Percentiles rank a stretch among this genome's conserved stretches.
These are phyloP conservation scores for Thalassiosira exigua DNA, from an alignment of 352 stramenopile species.

Conservation along the genomic window DNA sequence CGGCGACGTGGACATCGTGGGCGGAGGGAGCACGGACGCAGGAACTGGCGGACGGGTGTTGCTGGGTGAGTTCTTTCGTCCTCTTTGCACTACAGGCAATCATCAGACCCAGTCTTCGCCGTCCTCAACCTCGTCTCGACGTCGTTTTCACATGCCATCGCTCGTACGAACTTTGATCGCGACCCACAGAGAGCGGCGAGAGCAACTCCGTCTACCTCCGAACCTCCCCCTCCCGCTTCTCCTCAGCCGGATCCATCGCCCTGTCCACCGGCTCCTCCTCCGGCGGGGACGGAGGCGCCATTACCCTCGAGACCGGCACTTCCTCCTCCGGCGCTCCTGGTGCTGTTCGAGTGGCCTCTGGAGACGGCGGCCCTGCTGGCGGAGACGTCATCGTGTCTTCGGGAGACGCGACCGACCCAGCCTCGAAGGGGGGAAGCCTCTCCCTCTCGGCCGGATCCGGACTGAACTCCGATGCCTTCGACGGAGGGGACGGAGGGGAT, in stretches of 20 bases:
- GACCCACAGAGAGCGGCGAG: slow-evolving; percentile 41
- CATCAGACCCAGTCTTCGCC: background rate
- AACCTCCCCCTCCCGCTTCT: slow-evolving; percentile 32
- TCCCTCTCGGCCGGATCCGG: slow-evolving; percentile 51
- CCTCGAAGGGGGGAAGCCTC: slow-evolving; percentile 48
- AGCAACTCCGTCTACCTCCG: slow-evolving; percentile 28
- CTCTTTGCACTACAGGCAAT: background rate
- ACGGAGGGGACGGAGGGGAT: background rate
- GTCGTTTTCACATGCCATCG: background rate
- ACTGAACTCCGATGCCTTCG: slow-evolving; percentile 24
- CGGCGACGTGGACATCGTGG: slow-evolving; percentile 37
- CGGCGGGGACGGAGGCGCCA: slow-evolving; percentile 9
- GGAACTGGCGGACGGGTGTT: slow-evolving; percentile 32
- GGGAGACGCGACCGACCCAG: slow-evolving; percentile 38
- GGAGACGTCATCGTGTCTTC: background rate
- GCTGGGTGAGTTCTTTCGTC: slow-evolving; percentile 23
- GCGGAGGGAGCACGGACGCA: slow-evolving; percentile 26
- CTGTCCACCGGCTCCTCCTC: slow-evolving; percentile 36
- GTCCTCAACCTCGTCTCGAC: too few relatives aligned
- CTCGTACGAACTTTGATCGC: background rate
- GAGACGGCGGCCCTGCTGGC: background rate
- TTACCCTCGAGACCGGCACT: slow-evolving; percentile 26
- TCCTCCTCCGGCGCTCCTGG: slow-evolving; percentile 7
- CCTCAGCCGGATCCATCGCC: slow-evolving; percentile 14
- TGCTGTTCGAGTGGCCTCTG: background rate